These are phyloP conservation scores for Plantago ovata DNA, from an alignment of 257 asterid species.

Conservation along the genomic window DNA sequence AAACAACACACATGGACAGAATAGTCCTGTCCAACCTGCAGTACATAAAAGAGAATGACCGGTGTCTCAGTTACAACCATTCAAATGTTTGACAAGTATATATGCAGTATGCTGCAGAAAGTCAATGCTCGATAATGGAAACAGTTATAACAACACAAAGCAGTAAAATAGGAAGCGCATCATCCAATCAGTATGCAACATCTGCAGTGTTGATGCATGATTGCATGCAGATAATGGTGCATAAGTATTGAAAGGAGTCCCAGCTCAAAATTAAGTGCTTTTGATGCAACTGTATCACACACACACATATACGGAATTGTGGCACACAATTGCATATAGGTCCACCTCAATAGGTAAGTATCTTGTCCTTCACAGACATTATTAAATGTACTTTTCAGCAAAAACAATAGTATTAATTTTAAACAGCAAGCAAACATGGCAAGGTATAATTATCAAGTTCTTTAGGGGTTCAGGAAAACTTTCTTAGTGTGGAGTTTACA, in stretches of 20 bases:
- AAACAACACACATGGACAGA: conserved; percentile 91
- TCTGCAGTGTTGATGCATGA: background rate
- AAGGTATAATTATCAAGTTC: too few species aligned
- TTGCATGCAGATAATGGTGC: background rate
- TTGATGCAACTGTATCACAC: background rate
- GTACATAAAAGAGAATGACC: conserved; percentile 13
- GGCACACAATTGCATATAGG: too few species aligned
- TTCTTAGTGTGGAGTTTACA: too few species aligned
- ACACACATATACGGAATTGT: too few species aligned
- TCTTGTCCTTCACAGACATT: too few species aligned
- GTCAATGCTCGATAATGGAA: too few species aligned
- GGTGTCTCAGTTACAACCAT: conserved; percentile 13
- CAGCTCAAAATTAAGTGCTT: too few species aligned
- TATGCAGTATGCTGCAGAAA: too few species aligned
- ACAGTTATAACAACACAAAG: conserved; percentile 4
- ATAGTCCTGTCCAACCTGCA: conserved; percentile 86
- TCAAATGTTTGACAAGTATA: background rate
- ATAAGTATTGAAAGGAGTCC: background rate
- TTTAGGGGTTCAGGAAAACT: too few species aligned
- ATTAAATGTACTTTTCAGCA: too few species aligned
- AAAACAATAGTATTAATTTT: too few species aligned
- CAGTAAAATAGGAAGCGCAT: background rate
- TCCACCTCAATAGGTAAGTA: background rate
- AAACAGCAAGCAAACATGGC: too few species aligned
- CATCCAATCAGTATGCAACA: background rate